Percentiles rank a stretch among this genome's conserved stretches.
phyloP scores from a whole-genome alignment of 495 filamentous ascomycete genomes.

The Lindgomyces ingoldianus region DNA sequence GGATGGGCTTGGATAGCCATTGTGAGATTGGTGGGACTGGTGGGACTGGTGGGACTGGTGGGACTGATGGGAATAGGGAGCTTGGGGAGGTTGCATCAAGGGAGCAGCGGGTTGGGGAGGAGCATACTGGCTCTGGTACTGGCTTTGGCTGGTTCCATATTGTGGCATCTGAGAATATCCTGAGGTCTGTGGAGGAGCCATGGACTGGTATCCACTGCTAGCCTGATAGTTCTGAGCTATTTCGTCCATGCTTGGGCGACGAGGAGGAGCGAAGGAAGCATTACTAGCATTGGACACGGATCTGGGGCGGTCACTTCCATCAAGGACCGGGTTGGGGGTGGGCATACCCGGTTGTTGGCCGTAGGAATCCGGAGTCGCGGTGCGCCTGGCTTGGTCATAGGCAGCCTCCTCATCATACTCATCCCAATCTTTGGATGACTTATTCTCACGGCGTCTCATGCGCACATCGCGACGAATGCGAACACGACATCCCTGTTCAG shows the following conservation, averaged over 20 bases:
- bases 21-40: slow-evolving; percentile 33
- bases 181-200: slow-evolving; percentile 42
- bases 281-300: slow-evolving; percentile 73
- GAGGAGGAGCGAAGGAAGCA: slow-evolving; percentile 45
- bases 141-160: slow-evolving; percentile 38
- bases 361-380: slow-evolving; percentile 62
- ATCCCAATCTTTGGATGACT: slow-evolving; percentile 57
- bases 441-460: slow-evolving; percentile 86
- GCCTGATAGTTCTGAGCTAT: slow-evolving; percentile 45
- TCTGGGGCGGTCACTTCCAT: slow-evolving; percentile 58
- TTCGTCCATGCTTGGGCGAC: slow-evolving; percentile 49
- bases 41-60: slow-evolving; percentile 38
- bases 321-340: slow-evolving; percentile 45
- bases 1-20: slow-evolving; percentile 35
- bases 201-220: slow-evolving; percentile 40
- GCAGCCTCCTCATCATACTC: slow-evolving; percentile 66
- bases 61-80: slow-evolving; percentile 40
- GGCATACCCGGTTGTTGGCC: slow-evolving; percentile 51
- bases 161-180: slow-evolving; percentile 42
- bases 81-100: slow-evolving; percentile 44
- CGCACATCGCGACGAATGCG: slow-evolving; percentile 95
- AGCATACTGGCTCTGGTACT: slow-evolving; percentile 38
- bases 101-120: slow-evolving; percentile 33
- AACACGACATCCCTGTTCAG: slow-evolving; percentile 96
- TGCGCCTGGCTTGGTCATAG: slow-evolving; percentile 57